A percentile compares a stretch with the other conserved stretches of the same genome.
phyloP scores from a whole-genome alignment of 2,329 filamentous ascomycete genomes.

The Cladophialophora immunda region DNA sequence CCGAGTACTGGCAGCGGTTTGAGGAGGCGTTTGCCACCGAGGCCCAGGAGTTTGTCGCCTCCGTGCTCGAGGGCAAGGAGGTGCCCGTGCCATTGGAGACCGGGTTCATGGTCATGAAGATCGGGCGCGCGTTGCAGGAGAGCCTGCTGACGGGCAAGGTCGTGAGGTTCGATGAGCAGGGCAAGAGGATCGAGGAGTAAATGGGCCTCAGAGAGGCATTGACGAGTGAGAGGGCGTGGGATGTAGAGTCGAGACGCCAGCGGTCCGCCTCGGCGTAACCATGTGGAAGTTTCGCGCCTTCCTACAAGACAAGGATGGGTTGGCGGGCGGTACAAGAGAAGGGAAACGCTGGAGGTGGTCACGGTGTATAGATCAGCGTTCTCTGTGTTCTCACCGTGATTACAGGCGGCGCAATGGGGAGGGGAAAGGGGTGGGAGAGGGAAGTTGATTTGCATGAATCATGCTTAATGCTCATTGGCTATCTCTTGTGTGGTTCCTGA shows the following conservation, averaged over 20 bases:
- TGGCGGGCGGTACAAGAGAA: neutral
- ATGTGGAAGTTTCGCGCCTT: neutral
- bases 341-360: neutral
- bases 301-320: neutral
- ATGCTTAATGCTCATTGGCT: constrained; percentile 1
- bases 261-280: neutral
- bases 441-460: neutral
- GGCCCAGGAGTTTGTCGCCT: constrained; percentile 50
- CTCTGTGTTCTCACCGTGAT: neutral
- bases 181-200: neutral
- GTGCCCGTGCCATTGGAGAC: constrained; percentile 48
- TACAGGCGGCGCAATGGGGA: neutral
- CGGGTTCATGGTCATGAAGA: constrained; percentile 48
- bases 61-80: constrained; percentile 48
- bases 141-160: constrained; percentile 36
- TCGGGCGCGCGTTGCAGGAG: constrained; percentile 45
- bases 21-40: constrained; percentile 53
- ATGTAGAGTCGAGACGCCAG: neutral
- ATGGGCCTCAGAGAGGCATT: neutral
- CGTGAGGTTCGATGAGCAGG: constrained; percentile 36
- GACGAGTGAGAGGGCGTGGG: neutral
- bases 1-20: constrained; percentile 52
- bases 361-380: neutral
- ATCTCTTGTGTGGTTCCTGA: neutral
- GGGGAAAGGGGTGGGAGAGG: neutral